Percentiles rank a stretch among this genome's conserved stretches.
These are phyloP conservation scores for Coniophora puteana DNA, from an alignment of 1,284 basidiomycete species.

Conservation along the genomic window DNA sequence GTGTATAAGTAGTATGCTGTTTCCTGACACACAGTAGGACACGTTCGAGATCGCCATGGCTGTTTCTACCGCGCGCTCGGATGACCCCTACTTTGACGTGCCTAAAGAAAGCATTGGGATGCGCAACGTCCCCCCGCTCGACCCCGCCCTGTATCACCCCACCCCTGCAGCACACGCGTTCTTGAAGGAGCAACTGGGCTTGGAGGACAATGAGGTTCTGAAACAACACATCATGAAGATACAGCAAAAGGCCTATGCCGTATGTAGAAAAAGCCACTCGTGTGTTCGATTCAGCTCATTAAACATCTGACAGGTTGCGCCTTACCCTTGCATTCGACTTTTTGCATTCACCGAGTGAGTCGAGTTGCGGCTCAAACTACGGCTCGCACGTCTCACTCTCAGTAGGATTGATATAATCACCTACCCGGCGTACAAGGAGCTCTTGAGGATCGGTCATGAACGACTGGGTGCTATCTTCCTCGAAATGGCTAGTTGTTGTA, in stretches of 20 bases:
- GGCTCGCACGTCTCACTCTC: background rate
- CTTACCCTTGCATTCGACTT: conserved; percentile 19
- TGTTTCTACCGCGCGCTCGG: too few species aligned
- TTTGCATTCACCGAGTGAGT: too few species aligned
- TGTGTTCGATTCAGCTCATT: too few species aligned
- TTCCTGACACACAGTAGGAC: too few species aligned
- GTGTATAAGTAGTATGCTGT: too few species aligned
- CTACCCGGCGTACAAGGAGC: conserved; percentile 17
- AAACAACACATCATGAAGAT: conserved; percentile 17
- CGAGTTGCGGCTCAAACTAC: conserved; percentile 6
- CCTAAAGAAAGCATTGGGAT: background rate
- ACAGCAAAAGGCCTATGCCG: conserved; percentile 21
- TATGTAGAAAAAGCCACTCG: too few species aligned
- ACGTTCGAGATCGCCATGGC: too few species aligned
- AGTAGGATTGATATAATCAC: conserved; percentile 17
- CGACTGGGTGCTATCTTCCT: conserved; percentile 21
- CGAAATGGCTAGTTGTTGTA: conserved; percentile 30
- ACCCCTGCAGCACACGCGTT: conserved; percentile 10
- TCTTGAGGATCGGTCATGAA: conserved; percentile 23
- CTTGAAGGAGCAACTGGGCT: conserved; percentile 16
- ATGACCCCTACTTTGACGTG: too few species aligned
- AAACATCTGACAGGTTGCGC: conserved; percentile 18
- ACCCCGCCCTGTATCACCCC: conserved; percentile 4
- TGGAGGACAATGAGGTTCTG: conserved; percentile 11
- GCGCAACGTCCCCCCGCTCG: conserved; percentile 3